Evolutionary conservation across 352 stramenopile species (phyloP), one percentile per base, ranked within the genome.

Genomic region (Lagenidium sp.): DNA sequence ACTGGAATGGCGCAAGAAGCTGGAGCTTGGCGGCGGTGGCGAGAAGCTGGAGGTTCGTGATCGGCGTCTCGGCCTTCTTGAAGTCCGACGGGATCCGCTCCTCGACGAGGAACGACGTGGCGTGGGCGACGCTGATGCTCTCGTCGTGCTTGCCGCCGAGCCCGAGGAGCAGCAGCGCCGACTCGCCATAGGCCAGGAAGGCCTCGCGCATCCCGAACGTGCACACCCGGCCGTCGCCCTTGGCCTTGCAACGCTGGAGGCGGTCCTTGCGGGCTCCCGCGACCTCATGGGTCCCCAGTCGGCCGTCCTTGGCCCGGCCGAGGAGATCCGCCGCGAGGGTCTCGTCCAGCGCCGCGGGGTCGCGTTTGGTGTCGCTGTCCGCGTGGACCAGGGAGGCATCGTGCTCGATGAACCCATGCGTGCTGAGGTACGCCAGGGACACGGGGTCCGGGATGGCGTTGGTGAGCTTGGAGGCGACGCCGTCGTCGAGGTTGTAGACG

Each of bases 401-500:
- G 44, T 68, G 59, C 41, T 65, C 59, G n/a, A 65, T 57, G 41
- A 48, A 16, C 16, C 47, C 44, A 46, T 68, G 59, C 4, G 52
- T 43, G 3, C 66, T 42, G 7, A 87, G 53, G 29, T 75, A 50
- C 0, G 64, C 50, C 15, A 87, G 57, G n/a, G 66, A 58, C 24
- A 82, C 76, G 24, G 57, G 31, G 18, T 21, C 31, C 10, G 60
- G 50, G 19, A 74, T 44, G 15, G 23, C 39, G 19, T 23, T 53
- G 15, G 47, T 42, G 19, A 82, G 42, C 25, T 32, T 42, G 16
- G 56, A 23, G 1, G 65, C 66, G 30, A 77, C 43, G 15, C 38
- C 29, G 15, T 39, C 16, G 22, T 74, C 60, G 1, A 83, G 13
- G 50, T 72, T 78, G 53, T 65, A 78, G 12, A 76, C 57, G 7